phyloP scores from a whole-genome alignment of 2,329 filamentous ascomycete species.

The Fusarium mundagurra region DNA sequence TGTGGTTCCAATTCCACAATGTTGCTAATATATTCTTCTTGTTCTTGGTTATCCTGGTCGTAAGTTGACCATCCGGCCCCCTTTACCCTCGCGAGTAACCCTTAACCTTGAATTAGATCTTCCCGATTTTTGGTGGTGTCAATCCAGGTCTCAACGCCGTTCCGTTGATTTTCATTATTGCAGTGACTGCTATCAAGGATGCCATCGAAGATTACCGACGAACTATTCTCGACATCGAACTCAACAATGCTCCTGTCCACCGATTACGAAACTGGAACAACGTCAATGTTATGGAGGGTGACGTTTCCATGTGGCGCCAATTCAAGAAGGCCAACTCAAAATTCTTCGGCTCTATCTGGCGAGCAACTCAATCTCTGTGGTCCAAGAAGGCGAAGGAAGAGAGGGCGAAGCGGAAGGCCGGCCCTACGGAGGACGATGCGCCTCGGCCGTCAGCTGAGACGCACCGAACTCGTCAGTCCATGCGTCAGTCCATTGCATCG shows the following conservation, averaged over 20 bases:
- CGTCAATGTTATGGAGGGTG: constrained; percentile 90
- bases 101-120: constrained; percentile 71
- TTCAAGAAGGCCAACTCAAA: constrained; percentile 89
- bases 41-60: constrained; percentile 92
- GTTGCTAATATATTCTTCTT: constrained; percentile 99
- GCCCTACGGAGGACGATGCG: constrained; percentile 54
- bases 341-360: constrained; percentile 64
- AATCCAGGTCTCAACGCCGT: constrained; percentile 92
- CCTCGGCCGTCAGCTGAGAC: constrained; percentile 67
- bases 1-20: constrained; percentile 98
- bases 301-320: constrained; percentile 84
- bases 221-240: constrained; percentile 88
- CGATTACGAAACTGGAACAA: constrained; percentile 89
- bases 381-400: constrained; percentile 60
- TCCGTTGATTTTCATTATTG: constrained; percentile 91
- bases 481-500: constrained; percentile 57
- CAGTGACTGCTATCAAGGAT: constrained; percentile 91
- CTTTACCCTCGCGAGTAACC: constrained; percentile 8
- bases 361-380: constrained; percentile 58
- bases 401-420: constrained; percentile 59
- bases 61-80: constrained; percentile 61
- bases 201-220: constrained; percentile 94
- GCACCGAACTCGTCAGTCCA: constrained; percentile 47
- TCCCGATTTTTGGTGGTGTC: constrained; percentile 91
- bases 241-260: constrained; percentile 97